Conservation (phyloP, 1,284 basidiomycete species). For the Earliella scabrosa region DNA sequence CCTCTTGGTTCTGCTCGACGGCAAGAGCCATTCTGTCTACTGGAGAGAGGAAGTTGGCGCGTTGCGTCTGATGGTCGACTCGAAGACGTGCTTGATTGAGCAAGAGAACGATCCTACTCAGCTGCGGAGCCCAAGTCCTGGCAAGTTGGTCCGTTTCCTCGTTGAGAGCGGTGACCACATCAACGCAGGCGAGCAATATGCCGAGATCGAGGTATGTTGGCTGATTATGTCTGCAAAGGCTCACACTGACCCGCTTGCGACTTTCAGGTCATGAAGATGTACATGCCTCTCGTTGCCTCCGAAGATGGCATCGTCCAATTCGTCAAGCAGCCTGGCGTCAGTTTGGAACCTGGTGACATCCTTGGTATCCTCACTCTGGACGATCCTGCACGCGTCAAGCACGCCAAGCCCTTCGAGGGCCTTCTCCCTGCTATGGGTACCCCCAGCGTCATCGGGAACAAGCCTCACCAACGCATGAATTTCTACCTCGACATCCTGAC, state of each 20-base stretch:
- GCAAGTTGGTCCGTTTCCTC: slow-evolving; percentile 94
- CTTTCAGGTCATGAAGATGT: slow-evolving; percentile 97
- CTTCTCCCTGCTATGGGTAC: slow-evolving; percentile 87
- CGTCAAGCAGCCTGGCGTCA: slow-evolving; percentile 97
- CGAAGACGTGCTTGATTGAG: slow-evolving; percentile 98
- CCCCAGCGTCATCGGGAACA: slow-evolving; percentile 88
- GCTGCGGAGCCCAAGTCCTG: slow-evolving; percentile 93
- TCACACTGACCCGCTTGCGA: slow-evolving; percentile 1
- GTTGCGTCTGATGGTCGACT: slow-evolving; percentile 91
- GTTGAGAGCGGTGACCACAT: slow-evolving; percentile 98
- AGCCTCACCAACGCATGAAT: slow-evolving; percentile 88
- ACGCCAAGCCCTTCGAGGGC: slow-evolving; percentile 97
- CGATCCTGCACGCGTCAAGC: slow-evolving; percentile 96
- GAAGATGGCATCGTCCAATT: slow-evolving; percentile 97
- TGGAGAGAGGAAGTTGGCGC: slow-evolving; percentile 99
- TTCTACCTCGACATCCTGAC: slow-evolving; percentile 82
- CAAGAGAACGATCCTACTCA: slow-evolving; percentile 99
- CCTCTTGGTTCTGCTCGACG: slow-evolving; percentile 89
- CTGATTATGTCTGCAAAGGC: neutral
- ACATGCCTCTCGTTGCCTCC: slow-evolving; percentile 95
- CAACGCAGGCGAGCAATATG: slow-evolving; percentile 95
- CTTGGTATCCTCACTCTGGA: slow-evolving; percentile 97
- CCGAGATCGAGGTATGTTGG: slow-evolving; percentile 88
- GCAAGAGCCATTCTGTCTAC: slow-evolving; percentile 97
- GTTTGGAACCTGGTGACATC: slow-evolving; percentile 96